Conservation (phyloP, 1,284 basidiomycete genomes). For the Lentinula novae-zelandiae region DNA sequence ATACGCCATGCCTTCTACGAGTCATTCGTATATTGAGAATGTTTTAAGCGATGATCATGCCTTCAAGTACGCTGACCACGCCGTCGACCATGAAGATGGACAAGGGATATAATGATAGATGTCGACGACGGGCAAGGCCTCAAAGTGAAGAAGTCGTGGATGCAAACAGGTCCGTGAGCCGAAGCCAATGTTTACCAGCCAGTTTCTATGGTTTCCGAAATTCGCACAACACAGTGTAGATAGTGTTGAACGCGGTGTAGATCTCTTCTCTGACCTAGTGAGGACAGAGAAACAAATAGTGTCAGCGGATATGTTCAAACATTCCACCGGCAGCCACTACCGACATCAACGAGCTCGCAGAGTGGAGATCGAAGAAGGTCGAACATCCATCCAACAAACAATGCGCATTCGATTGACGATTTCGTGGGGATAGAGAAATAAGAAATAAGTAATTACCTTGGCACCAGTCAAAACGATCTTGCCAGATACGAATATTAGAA, state of each 20-base stretch:
- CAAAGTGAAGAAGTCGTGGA: not conserved
- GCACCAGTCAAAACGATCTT: constrained; percentile 99
- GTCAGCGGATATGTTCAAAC: constrained; percentile 38
- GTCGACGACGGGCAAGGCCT: not conserved
- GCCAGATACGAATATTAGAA: constrained; percentile 98
- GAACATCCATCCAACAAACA: too few relatives aligned
- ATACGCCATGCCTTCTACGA: not conserved
- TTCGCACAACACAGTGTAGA: constrained; percentile 92
- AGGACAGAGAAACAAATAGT: constrained; percentile 28
- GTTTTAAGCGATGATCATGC: constrained; percentile 2
- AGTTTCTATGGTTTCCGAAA: constrained; percentile 74
- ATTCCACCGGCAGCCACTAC: constrained; percentile 2
- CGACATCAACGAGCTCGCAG: too few relatives aligned
- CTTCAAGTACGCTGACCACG: not conserved
- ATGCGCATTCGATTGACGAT: too few relatives aligned
- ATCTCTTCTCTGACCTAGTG: constrained; percentile 95
- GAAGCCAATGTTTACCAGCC: not conserved
- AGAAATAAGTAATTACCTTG: constrained; percentile 63
- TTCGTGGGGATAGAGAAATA: constrained; percentile 13
- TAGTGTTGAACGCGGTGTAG: constrained; percentile 98
- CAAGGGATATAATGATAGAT: constrained; percentile 5
- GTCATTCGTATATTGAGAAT: not conserved
- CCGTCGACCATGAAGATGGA: not conserved
- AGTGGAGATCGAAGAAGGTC: constrained; percentile 3
- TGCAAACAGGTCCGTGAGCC: not conserved